Percentiles rank a stretch among this genome's conserved stretches.
These are phyloP conservation scores for Colletotrichum navitas DNA, from an alignment of 2,329 filamentous ascomycete genomes.

Conservation along the genomic window DNA sequence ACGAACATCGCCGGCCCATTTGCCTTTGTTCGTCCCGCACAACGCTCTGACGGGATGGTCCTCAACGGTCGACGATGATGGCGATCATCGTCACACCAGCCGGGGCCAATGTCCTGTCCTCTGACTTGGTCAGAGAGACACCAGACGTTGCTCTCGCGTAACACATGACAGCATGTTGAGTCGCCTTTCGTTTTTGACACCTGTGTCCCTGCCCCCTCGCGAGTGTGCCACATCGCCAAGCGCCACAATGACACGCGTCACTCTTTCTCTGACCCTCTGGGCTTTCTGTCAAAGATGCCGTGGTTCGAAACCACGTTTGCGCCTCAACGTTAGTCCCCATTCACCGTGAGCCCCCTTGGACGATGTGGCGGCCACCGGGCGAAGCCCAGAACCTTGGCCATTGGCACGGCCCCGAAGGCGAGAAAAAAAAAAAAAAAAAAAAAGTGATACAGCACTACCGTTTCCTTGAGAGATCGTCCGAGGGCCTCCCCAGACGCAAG, in stretches of 20 bases:
- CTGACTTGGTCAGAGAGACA: not conserved
- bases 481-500: constrained; percentile 1
- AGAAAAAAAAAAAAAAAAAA: no score
- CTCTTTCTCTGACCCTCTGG: not conserved
- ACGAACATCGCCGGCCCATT: not conserved
- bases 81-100: not conserved
- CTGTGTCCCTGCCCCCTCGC: not conserved
- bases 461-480: not conserved
- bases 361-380: constrained; percentile 8
- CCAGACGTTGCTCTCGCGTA: not conserved
- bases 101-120: not conserved
- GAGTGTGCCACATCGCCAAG: not conserved
- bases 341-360: constrained; percentile 2
- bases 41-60: not conserved
- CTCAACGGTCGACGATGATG: constrained; percentile 26
- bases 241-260: not conserved
- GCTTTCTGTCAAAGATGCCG: not conserved
- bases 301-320: constrained; percentile 19
- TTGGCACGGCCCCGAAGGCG: constrained; percentile 12
- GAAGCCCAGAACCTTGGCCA: constrained; percentile 14
- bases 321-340: constrained; percentile 21
- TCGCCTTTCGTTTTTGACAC: not conserved
- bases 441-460: constrained; percentile 22
- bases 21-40: constrained; percentile 27
- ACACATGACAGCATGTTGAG: not conserved